These are phyloP conservation scores for Cutaneotrichosporon arboriforme DNA, from an alignment of 1,284 basidiomycete species.

Conservation along the genomic window DNA sequence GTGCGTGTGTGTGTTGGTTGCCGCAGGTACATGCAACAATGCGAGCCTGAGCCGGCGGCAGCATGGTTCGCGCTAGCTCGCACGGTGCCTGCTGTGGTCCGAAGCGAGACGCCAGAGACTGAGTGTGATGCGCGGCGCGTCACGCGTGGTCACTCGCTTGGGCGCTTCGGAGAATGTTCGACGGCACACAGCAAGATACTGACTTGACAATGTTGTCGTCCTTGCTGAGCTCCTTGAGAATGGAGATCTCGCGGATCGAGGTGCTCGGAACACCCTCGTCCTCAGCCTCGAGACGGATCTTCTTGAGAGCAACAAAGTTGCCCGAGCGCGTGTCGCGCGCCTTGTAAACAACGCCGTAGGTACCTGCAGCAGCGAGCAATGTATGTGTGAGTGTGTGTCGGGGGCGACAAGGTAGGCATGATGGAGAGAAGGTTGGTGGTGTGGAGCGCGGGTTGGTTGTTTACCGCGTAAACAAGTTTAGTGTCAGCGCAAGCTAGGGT, in stretches of 20 bases:
- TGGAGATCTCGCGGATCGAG: slow-evolving; percentile 92
- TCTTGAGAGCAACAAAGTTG: slow-evolving; percentile 86
- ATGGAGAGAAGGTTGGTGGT: background rate
- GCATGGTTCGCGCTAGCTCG: background rate
- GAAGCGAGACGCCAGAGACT: background rate
- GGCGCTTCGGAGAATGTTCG: background rate
- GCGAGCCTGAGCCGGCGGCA: too few relatives aligned
- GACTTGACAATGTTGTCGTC: slow-evolving; percentile 86
- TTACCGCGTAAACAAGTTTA: background rate
- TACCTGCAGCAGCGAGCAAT: slow-evolving; percentile 71
- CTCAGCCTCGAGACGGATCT: slow-evolving; percentile 95
- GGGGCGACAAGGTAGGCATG: background rate
- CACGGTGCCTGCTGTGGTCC: background rate
- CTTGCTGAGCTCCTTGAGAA: slow-evolving; percentile 85
- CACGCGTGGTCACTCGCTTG: background rate
- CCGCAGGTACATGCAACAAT: too few relatives aligned
- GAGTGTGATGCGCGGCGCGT: background rate
- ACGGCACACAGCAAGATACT: slow-evolving; percentile 11
- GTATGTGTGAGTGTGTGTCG: background rate
- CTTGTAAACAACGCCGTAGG: slow-evolving; percentile 98
- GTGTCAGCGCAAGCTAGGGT: background rate
- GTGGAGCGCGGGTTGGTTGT: background rate
- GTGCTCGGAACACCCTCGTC: slow-evolving; percentile 92
- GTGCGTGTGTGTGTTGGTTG: too few relatives aligned
- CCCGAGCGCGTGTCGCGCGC: slow-evolving; percentile 71